Base-by-base conservation (phyloP, 225 moss, liverwort and hornwort genomes). In the Climacium dendroides region DNA sequence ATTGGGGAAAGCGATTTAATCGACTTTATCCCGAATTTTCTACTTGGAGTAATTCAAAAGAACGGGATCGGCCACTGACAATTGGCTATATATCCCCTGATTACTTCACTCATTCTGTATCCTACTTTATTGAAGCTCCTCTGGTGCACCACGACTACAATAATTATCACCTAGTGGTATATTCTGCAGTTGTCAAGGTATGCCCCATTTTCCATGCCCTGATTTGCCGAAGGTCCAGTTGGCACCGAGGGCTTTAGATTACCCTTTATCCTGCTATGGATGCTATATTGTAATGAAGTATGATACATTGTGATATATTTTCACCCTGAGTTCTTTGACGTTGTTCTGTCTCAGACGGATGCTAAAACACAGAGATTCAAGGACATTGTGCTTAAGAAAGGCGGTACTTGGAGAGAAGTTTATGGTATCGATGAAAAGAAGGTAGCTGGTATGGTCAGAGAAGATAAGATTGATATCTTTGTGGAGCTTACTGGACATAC, bases 401-500 rank as follows among this genome's bases (percentile, higher is more conserved):
- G 99, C 39, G 99, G 99, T 87, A 84, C 94, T 37, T 99, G 99
- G 99, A 96, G 97, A 94, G 99, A 99, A 74, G 91, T 93, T 28
- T 99, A 94, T 90, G 99, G 99, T 53, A 90, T 97, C 43, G 99
- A 97, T 91, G 99, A 99, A 93, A 99, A 97, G 90, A 97, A 96
- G 85, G 96, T 99, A 35, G 97, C 99, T 66, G 87, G 81, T 82
- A 93, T 92, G 90, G 95, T 92, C 29, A 94, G 95, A 89, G 99
- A 99, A 86, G 99, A 99, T 85, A 95, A 95, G 92, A 83, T 99
- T 74, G 99, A 99, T 88, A 99, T 99, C 83, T 93, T 99, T 22
- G 92, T 99, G 85, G 99, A 99, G 92, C 95, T 99, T 86, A 97
- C 99, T 55, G 99, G 99, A 43, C 99, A 99, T 90, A 99, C 99